phyloP scores from a whole-genome alignment of 768 basidiomycete genomes.

The Rhizopogon rudus region DNA sequence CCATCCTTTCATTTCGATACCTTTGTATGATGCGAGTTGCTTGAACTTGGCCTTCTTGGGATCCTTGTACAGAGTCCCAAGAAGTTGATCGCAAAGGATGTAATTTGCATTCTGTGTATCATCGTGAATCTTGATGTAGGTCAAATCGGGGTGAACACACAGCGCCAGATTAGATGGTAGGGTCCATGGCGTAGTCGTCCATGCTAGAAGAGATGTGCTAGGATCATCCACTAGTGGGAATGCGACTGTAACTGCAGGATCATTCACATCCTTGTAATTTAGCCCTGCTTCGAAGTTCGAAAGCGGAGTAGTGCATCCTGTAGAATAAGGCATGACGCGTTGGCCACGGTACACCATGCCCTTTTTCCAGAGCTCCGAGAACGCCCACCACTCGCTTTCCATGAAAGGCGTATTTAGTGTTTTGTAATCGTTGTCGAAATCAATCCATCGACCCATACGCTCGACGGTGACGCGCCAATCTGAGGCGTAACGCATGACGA shows the following conservation, averaged over 20 bases:
- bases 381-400: constrained; percentile 99
- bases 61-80: constrained; percentile 90
- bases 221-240: constrained; percentile 95
- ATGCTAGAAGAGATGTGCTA: constrained; percentile 83
- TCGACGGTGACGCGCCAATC: constrained; percentile 96
- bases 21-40: constrained; percentile 83
- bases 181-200: constrained; percentile 99
- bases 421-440: constrained; percentile 99
- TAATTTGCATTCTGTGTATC: constrained; percentile 81
- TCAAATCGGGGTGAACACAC: constrained; percentile 95
- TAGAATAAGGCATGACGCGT: constrained; percentile 97
- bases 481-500: constrained; percentile 94
- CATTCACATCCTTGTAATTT: constrained; percentile 89
- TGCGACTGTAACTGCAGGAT: constrained; percentile 91
- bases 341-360: constrained; percentile 89
- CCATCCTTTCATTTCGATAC: constrained; percentile 94
- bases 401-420: constrained; percentile 91
- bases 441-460: constrained; percentile 99
- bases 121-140: constrained; percentile 96
- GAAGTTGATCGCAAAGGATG: constrained; percentile 85
- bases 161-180: constrained; percentile 92
- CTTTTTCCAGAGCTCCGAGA: constrained; percentile 89
- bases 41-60: constrained; percentile 96
- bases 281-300: constrained; percentile 97
- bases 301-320: constrained; percentile 90